Evolutionary conservation across 225 moss, liverwort and hornwort genomes (phyloP), one percentile per base, ranked within the genome.

Genomic region (Climacium dendroides): DNA sequence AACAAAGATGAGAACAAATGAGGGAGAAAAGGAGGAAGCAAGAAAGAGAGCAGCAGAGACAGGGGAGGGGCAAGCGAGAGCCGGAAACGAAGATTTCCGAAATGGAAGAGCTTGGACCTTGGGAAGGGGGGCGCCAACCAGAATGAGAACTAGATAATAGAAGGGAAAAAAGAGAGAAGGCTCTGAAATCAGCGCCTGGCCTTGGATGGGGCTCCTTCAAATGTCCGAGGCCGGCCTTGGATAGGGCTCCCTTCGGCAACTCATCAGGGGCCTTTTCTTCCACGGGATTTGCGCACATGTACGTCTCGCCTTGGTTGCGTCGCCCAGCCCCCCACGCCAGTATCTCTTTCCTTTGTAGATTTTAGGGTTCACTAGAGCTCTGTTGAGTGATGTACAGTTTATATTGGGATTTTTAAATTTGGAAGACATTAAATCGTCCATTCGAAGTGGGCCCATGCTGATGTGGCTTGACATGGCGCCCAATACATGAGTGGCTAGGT

Each of bases 71-170:
- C 32, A 71, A 54, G 29, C 71, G 59, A 57, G 71, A 39, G 74
- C 63, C 62, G 63, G 53, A 87, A 90, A 89, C 84, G 91, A 91
- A 91, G 91, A 91, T 91, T 91, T 87, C 65, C 48, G 60, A 75
- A 65, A 52, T 37, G 37, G 80, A 80, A 80, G 80, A 80, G 62
- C 43, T 43, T 39, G 79, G 79, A 7, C 12, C 20, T 30, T 6
- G 59, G 62, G 32, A 13, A 45, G 16, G n/a, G 53, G 53, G n/a
- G 1, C n/a, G 10, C 26, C 26, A 37, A 78, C 10, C 1, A 26
- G 25, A 55, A 78, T 19, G 37, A 57, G 78, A 78, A 78, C 78
- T 57, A 78, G 78, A 78, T 78, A 78, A 39, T 78, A 78, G 78
- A 7, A 28, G 39, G 12, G 57, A 0, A 3, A 55, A 57, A 10